Evolutionary conservation across 169 alveolate genomes (phyloP).

Genomic region (Plasmodium yoelii): DNA sequence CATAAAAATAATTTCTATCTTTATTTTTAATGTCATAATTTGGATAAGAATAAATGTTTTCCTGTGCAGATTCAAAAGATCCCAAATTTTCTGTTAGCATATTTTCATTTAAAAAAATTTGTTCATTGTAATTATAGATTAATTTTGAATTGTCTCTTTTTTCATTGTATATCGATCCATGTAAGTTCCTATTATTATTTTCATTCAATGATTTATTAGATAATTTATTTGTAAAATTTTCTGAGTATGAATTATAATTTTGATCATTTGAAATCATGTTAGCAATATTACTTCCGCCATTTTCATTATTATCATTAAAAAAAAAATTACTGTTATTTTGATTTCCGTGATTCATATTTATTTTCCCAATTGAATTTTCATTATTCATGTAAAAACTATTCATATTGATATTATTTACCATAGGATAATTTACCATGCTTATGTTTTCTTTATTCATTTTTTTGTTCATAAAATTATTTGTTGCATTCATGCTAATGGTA

Average conservation of each 20-base stretch:
- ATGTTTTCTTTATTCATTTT: constrained; percentile 25
- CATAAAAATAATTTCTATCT: constrained; percentile 55
- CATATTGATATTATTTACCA: constrained; percentile 21
- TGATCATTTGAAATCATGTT: constrained; percentile 11
- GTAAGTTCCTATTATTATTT: constrained; percentile 12
- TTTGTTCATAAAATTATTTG: constrained; percentile 19
- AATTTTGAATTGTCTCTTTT: constrained; percentile 37
- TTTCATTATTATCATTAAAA: constrained; percentile 9
- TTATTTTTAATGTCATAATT: constrained; percentile 50
- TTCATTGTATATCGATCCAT: constrained; percentile 24
- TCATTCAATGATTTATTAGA: constrained; percentile 25
- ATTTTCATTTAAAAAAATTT: constrained; percentile 41
- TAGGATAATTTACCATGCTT: constrained; percentile 25
- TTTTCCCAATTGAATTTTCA: constrained; percentile 30
- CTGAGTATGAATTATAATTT: constrained; percentile 22
- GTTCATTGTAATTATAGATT: constrained; percentile 19
- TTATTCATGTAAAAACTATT: constrained; percentile 30
- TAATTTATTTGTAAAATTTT: constrained; percentile 23
- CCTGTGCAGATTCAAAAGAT: constrained; percentile 29
- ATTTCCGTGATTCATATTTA: constrained; percentile 30
- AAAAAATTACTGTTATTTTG: constrained; percentile 28
- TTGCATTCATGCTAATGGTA: background rate
- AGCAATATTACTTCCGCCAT: constrained; percentile 3
- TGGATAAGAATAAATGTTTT: constrained; percentile 17
- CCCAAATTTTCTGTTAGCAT: constrained; percentile 26